A percentile compares a stretch with the other conserved stretches of the same genome.
These are phyloP conservation scores for Candida cerambycidarum DNA, from an alignment of 805 yeast species.

Conservation along the genomic window DNA sequence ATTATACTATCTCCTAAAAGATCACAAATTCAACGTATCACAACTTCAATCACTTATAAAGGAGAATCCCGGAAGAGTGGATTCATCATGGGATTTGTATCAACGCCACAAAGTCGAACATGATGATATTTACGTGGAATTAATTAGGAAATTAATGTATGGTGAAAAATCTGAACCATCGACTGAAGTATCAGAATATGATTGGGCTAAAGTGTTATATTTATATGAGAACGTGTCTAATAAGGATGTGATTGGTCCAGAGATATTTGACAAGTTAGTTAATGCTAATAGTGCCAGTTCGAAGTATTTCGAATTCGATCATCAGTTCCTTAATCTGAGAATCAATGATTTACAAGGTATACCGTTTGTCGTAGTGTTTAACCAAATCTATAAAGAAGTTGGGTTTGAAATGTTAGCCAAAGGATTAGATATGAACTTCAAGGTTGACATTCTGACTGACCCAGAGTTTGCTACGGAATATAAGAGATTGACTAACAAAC, in stretches of 20 bases:
- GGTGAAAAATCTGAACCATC: slow-evolving; percentile 28
- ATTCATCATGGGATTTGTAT: slow-evolving; percentile 49
- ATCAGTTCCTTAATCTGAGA: slow-evolving; percentile 6
- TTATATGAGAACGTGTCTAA: slow-evolving; percentile 6
- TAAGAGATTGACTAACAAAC: slow-evolving; percentile 4
- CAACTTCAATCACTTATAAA: slow-evolving; percentile 28
- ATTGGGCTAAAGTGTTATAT: slow-evolving; percentile 14
- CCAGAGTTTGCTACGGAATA: slow-evolving; percentile 7
- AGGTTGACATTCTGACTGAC: not conserved
- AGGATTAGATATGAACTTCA: slow-evolving; percentile 11
- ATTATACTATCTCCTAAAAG: slow-evolving; percentile 24
- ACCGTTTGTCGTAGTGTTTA: slow-evolving; percentile 21
- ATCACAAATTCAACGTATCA: slow-evolving; percentile 14
- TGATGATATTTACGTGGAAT: slow-evolving; percentile 22
- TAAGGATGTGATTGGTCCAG: not conserved
- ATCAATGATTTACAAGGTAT: slow-evolving; percentile 14
- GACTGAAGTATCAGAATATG: slow-evolving; percentile 7
- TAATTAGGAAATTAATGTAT: slow-evolving; percentile 35
- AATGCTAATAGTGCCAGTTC: slow-evolving; percentile 3
- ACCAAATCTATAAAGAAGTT: slow-evolving; percentile 5
- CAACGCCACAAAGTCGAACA: slow-evolving; percentile 23
- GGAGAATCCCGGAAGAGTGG: slow-evolving; percentile 54
- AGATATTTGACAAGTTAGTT: slow-evolving; percentile 9
- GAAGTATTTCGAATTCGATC: slow-evolving; percentile 10
- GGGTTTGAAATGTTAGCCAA: slow-evolving; percentile 9